Evolutionary conservation across 805 yeast genomes (phyloP).

Genomic region (Lachancea cidri): DNA sequence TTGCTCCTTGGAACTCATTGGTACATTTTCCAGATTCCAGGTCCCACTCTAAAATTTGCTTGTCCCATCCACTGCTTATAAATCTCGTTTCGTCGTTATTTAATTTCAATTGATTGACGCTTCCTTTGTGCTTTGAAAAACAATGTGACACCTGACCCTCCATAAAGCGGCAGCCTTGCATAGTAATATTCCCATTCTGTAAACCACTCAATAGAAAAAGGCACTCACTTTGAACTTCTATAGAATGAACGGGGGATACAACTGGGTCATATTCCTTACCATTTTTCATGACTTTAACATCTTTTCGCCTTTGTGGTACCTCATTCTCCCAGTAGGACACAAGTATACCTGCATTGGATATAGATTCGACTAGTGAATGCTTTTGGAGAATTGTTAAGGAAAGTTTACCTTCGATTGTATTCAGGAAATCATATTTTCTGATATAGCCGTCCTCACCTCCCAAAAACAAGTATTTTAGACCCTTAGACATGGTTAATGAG

Average conservation of each 20-base stretch:
- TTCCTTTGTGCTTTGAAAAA: constrained; percentile 61
- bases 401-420: constrained; percentile 78
- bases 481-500: constrained; percentile 69
- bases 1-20: constrained; percentile 46
- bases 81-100: constrained; percentile 58
- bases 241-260: constrained; percentile 79
- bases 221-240: constrained; percentile 79
- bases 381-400: constrained; percentile 88
- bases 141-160: constrained; percentile 82
- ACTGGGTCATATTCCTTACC: constrained; percentile 46
- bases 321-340: constrained; percentile 94
- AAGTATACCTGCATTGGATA: constrained; percentile 78
- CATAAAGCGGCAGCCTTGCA: constrained; percentile 75
- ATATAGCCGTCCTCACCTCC: constrained; percentile 97
- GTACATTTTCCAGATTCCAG: constrained; percentile 57
- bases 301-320: constrained; percentile 59
- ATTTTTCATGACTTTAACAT: constrained; percentile 30
- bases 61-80: constrained; percentile 90
- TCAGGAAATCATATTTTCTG: constrained; percentile 80
- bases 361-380: constrained; percentile 82
- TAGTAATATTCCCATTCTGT: constrained; percentile 75
- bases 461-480: constrained; percentile 80
- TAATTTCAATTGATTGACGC: constrained; percentile 68
- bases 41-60: constrained; percentile 77
- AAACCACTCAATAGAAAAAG: constrained; percentile 83